phyloP scores from a whole-genome alignment of 495 filamentous ascomycete species.

The Copromyces sp. region DNA sequence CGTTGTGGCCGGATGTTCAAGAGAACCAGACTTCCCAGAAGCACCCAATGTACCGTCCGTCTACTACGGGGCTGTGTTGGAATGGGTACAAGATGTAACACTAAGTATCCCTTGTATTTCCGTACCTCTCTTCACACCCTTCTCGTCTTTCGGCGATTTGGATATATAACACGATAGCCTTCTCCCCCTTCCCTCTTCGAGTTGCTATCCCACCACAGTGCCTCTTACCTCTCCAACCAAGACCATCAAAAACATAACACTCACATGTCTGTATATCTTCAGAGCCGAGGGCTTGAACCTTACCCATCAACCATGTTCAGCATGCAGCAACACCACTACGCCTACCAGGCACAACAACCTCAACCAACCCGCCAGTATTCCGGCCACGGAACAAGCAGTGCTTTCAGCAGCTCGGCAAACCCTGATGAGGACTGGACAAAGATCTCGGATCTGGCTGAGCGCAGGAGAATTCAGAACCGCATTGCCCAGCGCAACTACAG shows the following conservation, averaged over 20 bases:
- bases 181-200: background rate
- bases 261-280: background rate
- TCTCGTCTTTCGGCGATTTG: background rate
- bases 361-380: conserved; percentile 46
- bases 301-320: conserved; percentile 28
- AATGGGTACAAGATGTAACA: background rate
- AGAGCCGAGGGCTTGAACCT: background rate
- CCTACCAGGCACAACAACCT: conserved; percentile 27
- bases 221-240: background rate
- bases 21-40: background rate
- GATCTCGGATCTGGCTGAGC: conserved; percentile 93
- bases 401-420: conserved; percentile 92
- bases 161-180: background rate
- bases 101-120: background rate
- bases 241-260: background rate
- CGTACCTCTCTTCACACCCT: background rate
- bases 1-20: background rate
- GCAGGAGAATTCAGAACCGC: conserved; percentile 90
- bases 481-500: conserved; percentile 98
- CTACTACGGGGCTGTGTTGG: background rate
- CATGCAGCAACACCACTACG: conserved; percentile 35
- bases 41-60: background rate
- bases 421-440: conserved; percentile 99
- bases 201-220: background rate
- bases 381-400: conserved; percentile 75